Conservation (phyloP, 768 basidiomycete species). For the Pleurotus tuoliensis region DNA sequence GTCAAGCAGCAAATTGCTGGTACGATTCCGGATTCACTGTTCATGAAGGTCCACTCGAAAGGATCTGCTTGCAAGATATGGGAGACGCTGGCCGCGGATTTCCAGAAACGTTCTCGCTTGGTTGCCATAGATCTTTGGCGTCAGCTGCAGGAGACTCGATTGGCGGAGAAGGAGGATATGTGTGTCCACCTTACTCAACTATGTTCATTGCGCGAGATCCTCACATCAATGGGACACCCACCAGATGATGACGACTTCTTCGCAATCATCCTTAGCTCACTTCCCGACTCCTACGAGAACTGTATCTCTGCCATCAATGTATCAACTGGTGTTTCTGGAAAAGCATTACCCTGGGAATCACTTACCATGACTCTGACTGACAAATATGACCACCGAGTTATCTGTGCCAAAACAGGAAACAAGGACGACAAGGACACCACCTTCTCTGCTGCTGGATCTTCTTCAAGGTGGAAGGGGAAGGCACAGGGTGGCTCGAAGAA, state of each 20-base stretch:
- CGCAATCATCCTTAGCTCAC: conserved; percentile 1
- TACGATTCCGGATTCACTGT: not conserved
- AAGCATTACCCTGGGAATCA: not conserved
- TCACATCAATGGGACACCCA: not conserved
- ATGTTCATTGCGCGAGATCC: not conserved
- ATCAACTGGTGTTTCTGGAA: not conserved
- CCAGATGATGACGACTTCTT: conserved; percentile 1
- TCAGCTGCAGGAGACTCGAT: not conserved
- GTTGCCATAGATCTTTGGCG: not conserved
- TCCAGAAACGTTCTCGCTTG: not conserved
- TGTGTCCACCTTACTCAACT: not conserved
- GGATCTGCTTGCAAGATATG: not conserved
- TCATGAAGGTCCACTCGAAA: not conserved
- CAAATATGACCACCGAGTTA: not conserved
- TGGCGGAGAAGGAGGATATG: not conserved
- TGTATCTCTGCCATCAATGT: not conserved
- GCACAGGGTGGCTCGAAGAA: not conserved
- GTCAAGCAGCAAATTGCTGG: not conserved
- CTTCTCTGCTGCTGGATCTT: not conserved
- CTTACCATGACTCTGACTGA: not conserved
- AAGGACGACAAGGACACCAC: not conserved
- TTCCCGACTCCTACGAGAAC: not conserved
- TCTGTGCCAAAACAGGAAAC: not conserved
- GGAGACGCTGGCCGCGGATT: not conserved
- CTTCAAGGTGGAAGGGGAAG: not conserved